A percentile compares a stretch with the other conserved stretches of the same genome.
These are phyloP conservation scores for Suhomyces sp. DNA, from an alignment of 805 yeast genomes.

Conservation along the genomic window DNA sequence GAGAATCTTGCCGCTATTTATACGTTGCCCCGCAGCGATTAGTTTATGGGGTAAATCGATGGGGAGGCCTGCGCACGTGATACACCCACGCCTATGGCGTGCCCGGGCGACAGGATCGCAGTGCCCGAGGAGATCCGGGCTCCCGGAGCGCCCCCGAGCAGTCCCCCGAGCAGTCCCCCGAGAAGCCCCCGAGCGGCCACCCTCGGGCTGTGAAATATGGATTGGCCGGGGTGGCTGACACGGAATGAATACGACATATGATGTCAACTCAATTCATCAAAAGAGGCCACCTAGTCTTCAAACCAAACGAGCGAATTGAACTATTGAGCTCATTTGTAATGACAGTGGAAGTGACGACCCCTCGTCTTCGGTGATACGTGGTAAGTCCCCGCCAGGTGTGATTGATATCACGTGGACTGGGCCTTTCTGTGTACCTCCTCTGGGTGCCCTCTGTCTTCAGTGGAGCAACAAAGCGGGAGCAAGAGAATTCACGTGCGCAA, in stretches of 20 bases:
- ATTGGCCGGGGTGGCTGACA: not conserved
- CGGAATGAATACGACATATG: not conserved
- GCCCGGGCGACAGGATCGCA: conserved; percentile 4
- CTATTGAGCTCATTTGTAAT: not conserved
- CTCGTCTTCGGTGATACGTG: not conserved
- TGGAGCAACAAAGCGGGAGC: not conserved
- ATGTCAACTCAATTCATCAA: not conserved
- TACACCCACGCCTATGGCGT: not conserved
- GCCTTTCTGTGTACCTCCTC: not conserved
- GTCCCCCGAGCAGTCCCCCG: too few species aligned
- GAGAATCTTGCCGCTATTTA: not conserved
- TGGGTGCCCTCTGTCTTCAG: not conserved
- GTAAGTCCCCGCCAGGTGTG: not conserved
- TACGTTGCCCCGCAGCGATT: not conserved
- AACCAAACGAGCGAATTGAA: not conserved
- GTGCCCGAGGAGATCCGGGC: conserved; percentile 1
- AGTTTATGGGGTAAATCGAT: conserved; percentile 1
- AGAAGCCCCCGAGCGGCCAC: too few species aligned
- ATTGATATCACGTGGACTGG: not conserved
- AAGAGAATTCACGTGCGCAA: not conserved
- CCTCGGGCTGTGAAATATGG: not conserved
- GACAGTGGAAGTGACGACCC: not conserved
- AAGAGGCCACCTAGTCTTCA: not conserved
- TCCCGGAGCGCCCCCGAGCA: not conserved
- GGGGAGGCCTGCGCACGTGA: not conserved